These are phyloP conservation scores for Candolleomyces aberdarensis DNA, from an alignment of 768 basidiomycete species.

Conservation along the genomic window DNA sequence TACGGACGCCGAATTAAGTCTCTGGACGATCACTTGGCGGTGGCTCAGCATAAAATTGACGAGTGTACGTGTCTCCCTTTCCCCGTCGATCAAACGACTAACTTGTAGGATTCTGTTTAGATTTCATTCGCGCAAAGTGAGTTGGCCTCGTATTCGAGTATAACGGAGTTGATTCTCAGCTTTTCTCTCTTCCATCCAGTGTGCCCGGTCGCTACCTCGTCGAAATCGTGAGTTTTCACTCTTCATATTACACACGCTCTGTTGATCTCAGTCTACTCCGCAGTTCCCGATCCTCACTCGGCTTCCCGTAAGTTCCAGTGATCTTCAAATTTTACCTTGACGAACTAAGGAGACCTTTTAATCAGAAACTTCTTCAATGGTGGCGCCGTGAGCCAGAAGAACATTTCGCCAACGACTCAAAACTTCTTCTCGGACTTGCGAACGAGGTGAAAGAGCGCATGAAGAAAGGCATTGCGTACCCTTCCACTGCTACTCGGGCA, in stretches of 20 bases:
- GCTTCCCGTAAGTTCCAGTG: constrained; percentile 9
- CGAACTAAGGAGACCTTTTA: not conserved
- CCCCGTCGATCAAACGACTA: not conserved
- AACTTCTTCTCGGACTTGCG: constrained; percentile 21
- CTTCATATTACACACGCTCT: not conserved
- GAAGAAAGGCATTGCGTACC: constrained; percentile 17
- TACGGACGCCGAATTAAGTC: constrained; percentile 22
- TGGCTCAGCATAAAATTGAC: constrained; percentile 19
- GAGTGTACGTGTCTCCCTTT: constrained; percentile 15
- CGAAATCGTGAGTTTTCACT: constrained; percentile 5
- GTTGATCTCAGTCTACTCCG: not conserved
- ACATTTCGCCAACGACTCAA: constrained; percentile 20
- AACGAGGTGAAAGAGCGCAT: constrained; percentile 22
- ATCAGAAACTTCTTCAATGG: constrained; percentile 27
- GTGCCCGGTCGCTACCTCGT: constrained; percentile 9
- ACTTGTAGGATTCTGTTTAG: not conserved
- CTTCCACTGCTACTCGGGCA: constrained; percentile 35
- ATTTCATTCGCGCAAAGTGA: constrained; percentile 7
- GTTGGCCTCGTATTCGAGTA: not conserved
- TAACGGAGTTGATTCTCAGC: not conserved
- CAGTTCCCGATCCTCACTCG: constrained; percentile 14
- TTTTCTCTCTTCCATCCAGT: not conserved
- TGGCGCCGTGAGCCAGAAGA: constrained; percentile 24
- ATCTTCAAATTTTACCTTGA: not conserved
- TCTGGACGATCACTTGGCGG: constrained; percentile 19